These are phyloP conservation scores for Hyaloperonospora brassicae DNA, from an alignment of 352 stramenopile genomes.

Conservation along the genomic window DNA sequence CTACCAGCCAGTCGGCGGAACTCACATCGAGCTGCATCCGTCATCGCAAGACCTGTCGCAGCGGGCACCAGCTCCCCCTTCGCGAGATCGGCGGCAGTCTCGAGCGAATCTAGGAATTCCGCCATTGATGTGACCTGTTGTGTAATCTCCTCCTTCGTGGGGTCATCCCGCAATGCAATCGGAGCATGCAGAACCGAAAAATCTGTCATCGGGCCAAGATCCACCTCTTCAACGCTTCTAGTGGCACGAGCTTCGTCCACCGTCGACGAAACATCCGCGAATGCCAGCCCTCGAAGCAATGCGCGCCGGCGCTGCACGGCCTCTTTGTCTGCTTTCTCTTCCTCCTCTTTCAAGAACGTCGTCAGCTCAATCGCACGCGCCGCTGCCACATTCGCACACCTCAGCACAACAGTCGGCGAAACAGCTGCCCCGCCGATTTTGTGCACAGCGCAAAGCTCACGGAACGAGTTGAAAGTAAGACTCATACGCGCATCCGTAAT, in stretches of 20 bases:
- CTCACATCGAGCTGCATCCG: slow-evolving; percentile 33
- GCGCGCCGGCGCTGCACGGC: slow-evolving; percentile 56
- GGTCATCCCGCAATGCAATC: slow-evolving; percentile 63
- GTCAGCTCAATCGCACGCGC: slow-evolving; percentile 71
- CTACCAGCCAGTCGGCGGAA: slow-evolving; percentile 58
- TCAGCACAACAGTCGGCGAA: slow-evolving; percentile 55
- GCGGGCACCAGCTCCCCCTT: slow-evolving; percentile 14
- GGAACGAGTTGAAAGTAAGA: slow-evolving; percentile 89
- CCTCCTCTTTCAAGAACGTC: slow-evolving; percentile 70
- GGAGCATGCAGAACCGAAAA: slow-evolving; percentile 67
- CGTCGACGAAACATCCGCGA: slow-evolving; percentile 52
- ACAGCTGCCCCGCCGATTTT: slow-evolving; percentile 83
- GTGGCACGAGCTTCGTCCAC: slow-evolving; percentile 20
- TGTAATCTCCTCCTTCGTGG: slow-evolving; percentile 39
- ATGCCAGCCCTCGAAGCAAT: slow-evolving; percentile 65
- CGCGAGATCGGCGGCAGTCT: slow-evolving; percentile 38
- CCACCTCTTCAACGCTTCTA: slow-evolving; percentile 38
- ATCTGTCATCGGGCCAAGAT: slow-evolving; percentile 79
- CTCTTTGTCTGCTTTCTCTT: slow-evolving; percentile 59
- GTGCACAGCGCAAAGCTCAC: slow-evolving; percentile 84
- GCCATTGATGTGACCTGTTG: slow-evolving; percentile 64
- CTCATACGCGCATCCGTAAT: slow-evolving; percentile 83
- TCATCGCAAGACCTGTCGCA: slow-evolving; percentile 20
- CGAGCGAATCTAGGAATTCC: slow-evolving; percentile 61
- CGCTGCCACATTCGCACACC: slow-evolving; percentile 68